A percentile compares a stretch with the other conserved stretches of the same genome.
phyloP scores from a whole-genome alignment of 2,329 filamentous ascomycete species.

The Ustilaginoidea virens region DNA sequence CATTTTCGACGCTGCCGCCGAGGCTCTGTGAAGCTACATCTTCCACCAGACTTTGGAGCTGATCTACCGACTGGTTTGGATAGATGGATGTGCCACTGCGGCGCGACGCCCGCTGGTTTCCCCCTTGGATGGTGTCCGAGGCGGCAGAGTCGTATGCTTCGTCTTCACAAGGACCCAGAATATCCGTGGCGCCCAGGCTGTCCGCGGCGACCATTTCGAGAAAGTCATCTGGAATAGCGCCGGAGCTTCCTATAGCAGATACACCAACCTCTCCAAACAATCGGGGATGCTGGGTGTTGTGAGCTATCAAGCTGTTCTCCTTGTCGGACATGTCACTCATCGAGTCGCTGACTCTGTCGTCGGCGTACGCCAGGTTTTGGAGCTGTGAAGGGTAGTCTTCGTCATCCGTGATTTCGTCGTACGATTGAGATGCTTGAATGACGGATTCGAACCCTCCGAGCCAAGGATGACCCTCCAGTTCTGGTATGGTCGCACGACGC shows the following conservation, averaged over 20 bases:
- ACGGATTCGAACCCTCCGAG: conserved; percentile 25
- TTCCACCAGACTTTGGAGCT: conserved; percentile 34
- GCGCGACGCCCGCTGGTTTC: conserved; percentile 9
- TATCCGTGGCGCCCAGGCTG: conserved; percentile 23
- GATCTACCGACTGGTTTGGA: conserved; percentile 28
- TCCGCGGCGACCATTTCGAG: conserved; percentile 31
- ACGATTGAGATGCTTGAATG: conserved; percentile 27
- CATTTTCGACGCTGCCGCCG: conserved; percentile 26
- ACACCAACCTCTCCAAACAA: conserved; percentile 40
- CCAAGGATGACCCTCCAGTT: conserved; percentile 63
- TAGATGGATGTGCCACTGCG: conserved; percentile 21
- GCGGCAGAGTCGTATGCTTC: conserved; percentile 29
- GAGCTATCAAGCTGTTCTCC: conserved; percentile 59
- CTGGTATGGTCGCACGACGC: conserved; percentile 54
- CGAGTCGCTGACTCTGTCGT: conserved; percentile 26
- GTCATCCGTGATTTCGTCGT: conserved; percentile 48
- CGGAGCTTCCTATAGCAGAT: conserved; percentile 38
- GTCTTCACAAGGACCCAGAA: conserved; percentile 27
- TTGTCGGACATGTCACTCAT: conserved; percentile 59
- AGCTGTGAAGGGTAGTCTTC: conserved; percentile 47
- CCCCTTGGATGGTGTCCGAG: conserved; percentile 14
- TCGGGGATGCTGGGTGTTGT: conserved; percentile 19
- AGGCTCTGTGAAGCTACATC: conserved; percentile 41
- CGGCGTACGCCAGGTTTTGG: conserved; percentile 14
- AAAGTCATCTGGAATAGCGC: conserved; percentile 29